Percentiles rank a stretch among this genome's conserved stretches.
Evolutionary conservation across 352 stramenopile genomes (phyloP).

Genomic region (Nannochloropsis limnetica): DNA sequence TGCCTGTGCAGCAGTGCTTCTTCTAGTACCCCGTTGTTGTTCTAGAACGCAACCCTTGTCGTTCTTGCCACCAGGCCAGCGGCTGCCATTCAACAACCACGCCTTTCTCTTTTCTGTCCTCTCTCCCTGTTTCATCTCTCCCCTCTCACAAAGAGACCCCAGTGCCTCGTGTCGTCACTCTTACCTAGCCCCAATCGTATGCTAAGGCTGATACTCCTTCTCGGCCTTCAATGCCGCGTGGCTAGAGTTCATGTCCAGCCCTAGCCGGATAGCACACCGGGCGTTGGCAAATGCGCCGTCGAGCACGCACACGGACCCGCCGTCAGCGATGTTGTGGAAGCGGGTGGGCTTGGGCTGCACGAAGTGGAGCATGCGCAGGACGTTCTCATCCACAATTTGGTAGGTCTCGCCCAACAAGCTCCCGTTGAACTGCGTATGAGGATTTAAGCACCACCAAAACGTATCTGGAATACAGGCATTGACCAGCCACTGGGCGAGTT

Average conservation of each 20-base stretch:
- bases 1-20: too few relatives aligned
- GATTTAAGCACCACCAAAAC: slow-evolving; percentile 25
- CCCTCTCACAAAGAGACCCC: not conserved
- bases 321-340: not conserved
- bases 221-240: not conserved
- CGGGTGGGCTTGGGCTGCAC: slow-evolving; percentile 13
- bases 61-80: too few relatives aligned
- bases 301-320: not conserved
- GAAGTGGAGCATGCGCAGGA: slow-evolving; percentile 2
- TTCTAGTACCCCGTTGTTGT: too few relatives aligned
- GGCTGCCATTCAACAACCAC: too few relatives aligned
- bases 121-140: not conserved
- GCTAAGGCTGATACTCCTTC: not conserved
- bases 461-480: not conserved
- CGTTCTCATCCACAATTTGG: not conserved
- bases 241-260: not conserved
- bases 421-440: not conserved
- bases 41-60: too few relatives aligned
- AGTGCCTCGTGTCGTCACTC: not conserved
- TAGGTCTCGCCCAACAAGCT: not conserved
- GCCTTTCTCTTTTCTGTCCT: not conserved
- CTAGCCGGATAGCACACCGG: not conserved
- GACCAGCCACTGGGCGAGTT: not conserved
- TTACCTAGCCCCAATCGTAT: not conserved
- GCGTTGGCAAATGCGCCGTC: not conserved